These are phyloP conservation scores for Lentinula lateritia DNA, from an alignment of 768 basidiomycete genomes.

Conservation along the genomic window DNA sequence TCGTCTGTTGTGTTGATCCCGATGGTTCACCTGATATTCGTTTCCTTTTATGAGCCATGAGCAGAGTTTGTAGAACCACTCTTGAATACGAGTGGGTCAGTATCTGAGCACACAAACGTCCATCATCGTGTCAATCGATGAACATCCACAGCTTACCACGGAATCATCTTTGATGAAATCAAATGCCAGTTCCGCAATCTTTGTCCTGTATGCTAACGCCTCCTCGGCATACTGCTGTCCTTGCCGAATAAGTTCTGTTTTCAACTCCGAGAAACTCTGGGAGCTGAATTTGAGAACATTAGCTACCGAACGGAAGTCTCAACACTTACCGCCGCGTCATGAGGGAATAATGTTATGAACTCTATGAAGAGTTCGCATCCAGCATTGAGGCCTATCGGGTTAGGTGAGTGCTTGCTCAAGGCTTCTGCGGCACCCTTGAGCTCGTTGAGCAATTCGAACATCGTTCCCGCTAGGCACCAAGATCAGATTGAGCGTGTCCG, in stretches of 20 bases:
- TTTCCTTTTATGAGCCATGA: conserved; percentile 87
- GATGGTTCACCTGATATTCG: conserved; percentile 66
- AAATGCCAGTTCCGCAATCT: conserved; percentile 84
- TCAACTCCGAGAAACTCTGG: conserved; percentile 81
- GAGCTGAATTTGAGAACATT: conserved; percentile 9
- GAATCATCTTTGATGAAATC: conserved; percentile 95
- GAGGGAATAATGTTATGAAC: conserved; percentile 80
- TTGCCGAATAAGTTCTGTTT: conserved; percentile 76
- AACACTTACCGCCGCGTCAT: conserved; percentile 68
- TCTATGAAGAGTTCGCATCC: conserved; percentile 89
- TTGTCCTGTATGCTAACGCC: conserved; percentile 80
- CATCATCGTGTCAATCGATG: conserved; percentile 4
- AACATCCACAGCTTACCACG: conserved; percentile 45
- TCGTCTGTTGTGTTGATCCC: not conserved
- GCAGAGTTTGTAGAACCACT: conserved; percentile 89
- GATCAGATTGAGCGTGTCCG: conserved; percentile 9
- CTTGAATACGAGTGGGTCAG: conserved; percentile 96
- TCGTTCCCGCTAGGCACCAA: conserved; percentile 66
- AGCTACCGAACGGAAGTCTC: conserved; percentile 8
- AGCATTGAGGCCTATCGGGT: conserved; percentile 81
- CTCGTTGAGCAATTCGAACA: conserved; percentile 87
- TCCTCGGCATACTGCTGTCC: conserved; percentile 72
- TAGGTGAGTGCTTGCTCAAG: conserved; percentile 58
- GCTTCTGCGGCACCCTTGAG: conserved; percentile 69
- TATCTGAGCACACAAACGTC: conserved; percentile 47